A percentile compares a stretch with the other conserved stretches of the same genome.
Evolutionary conservation across 2,329 filamentous ascomycete species (phyloP).

Genomic region (Pseudogymnoascus sp.): DNA sequence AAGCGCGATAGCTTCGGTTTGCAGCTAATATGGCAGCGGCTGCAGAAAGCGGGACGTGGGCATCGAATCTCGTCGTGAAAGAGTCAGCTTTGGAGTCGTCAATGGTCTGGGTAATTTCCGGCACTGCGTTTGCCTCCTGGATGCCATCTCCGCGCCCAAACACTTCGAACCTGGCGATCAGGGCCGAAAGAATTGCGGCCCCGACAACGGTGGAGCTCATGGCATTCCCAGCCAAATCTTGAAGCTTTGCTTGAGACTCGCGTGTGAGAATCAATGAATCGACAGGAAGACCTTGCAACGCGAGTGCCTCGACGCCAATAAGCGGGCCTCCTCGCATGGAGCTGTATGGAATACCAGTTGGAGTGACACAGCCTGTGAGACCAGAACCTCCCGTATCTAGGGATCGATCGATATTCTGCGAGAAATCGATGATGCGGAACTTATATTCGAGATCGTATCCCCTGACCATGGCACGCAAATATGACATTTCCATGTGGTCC

Average conservation of each 20-base stretch:
- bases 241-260: slow-evolving; percentile 53
- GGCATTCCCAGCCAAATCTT: slow-evolving; percentile 69
- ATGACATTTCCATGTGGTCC: slow-evolving; percentile 58
- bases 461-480: slow-evolving; percentile 39
- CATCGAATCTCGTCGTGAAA: slow-evolving; percentile 1
- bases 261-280: slow-evolving; percentile 53
- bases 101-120: neutral
- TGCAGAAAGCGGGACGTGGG: slow-evolving; percentile 14
- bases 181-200: slow-evolving; percentile 48
- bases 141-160: slow-evolving; percentile 11
- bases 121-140: neutral
- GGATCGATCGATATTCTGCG: slow-evolving; percentile 63
- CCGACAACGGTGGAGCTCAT: slow-evolving; percentile 70
- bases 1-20: slow-evolving; percentile 36
- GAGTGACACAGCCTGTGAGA: slow-evolving; percentile 59
- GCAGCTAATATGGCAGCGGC: slow-evolving; percentile 18
- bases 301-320: slow-evolving; percentile 53
- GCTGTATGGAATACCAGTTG: slow-evolving; percentile 51
- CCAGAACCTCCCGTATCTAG: slow-evolving; percentile 42
- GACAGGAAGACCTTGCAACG: slow-evolving; percentile 61
- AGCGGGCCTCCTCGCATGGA: slow-evolving; percentile 53
- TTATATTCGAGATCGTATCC: slow-evolving; percentile 52
- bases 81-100: neutral
- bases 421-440: slow-evolving; percentile 52
- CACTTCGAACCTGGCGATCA: slow-evolving; percentile 34